Percentiles rank a stretch among this genome's conserved stretches.
These are phyloP conservation scores for Alnus glutinosa DNA, from an alignment of 306 rosid species.

Conservation along the genomic window DNA sequence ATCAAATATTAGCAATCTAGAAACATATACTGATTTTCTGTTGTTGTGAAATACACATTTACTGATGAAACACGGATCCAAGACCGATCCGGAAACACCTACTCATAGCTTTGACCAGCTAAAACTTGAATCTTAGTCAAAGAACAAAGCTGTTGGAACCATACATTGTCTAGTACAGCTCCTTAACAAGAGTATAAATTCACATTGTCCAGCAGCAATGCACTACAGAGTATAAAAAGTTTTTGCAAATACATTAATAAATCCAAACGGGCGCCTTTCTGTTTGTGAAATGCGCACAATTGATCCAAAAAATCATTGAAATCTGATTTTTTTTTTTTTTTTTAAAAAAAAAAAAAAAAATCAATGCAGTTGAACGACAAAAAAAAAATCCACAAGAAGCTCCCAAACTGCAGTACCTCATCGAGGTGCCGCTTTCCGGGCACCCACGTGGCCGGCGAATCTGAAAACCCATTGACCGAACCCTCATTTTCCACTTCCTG, in stretches of 20 bases:
- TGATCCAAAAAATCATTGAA: background rate
- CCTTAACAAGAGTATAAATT: background rate
- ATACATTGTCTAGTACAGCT: background rate
- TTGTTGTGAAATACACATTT: background rate
- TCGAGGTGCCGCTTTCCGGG: slow-evolving; percentile 63
- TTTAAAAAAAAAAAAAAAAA: background rate
- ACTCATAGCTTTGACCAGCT: background rate
- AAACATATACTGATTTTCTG: background rate
- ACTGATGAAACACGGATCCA: background rate
- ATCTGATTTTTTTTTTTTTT: background rate
- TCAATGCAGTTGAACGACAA: background rate
- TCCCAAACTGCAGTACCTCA: slow-evolving; percentile 53
- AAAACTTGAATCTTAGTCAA: background rate
- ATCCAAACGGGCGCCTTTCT: background rate
- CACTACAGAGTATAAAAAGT: background rate
- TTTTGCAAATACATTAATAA: no score
- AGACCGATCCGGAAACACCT: background rate
- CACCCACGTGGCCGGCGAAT: slow-evolving; percentile 50
- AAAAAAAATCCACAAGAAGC: background rate
- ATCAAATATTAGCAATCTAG: background rate
- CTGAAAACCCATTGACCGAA: slow-evolving; percentile 37
- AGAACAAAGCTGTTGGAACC: background rate
- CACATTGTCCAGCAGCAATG: background rate
- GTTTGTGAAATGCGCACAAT: background rate
- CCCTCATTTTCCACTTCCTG: slow-evolving; percentile 45